Evolutionary conservation across 2,329 filamentous ascomycete genomes (phyloP), one percentile per base, ranked within the genome.

Genomic region (Fusarium keratoplasticum): DNA sequence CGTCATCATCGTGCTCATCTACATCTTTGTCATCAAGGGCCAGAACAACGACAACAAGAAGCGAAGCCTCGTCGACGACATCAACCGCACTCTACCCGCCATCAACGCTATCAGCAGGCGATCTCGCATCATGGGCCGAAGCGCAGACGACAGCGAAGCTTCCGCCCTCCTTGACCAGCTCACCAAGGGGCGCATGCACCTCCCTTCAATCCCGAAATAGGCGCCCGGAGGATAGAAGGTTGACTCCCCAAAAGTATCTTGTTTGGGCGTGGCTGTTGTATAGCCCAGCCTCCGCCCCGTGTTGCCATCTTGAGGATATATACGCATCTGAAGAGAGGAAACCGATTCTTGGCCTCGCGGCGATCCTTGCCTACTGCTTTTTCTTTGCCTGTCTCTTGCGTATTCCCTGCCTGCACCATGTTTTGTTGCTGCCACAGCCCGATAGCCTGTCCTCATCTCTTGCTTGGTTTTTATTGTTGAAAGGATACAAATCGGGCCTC

Each of bases 1-100:
- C 52, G 86, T 86, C 47, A 84, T 88, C 61, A 81, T 86, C 55
- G 85, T 90, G 10, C 84, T 87, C 63, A 82, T 87, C 61, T 89
- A 87, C 75, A 77, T 88, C 69, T 81, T 84, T 31, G 81, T 87
- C 69, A 80, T 84, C 67, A 83, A 81, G 72, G 74, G 66, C 47
- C 69, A 73, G 33, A 71, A 69, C 71, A 74, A 68, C 61, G 70
- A 77, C 70, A 80, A 70, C 78, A 80, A 77, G 62, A 82, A 81
- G 75, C 81, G 80, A 78, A 79, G 72, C 66, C 67, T 80, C 29
- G 63, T 82, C 61, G 72, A 77, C 29, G 70, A 70, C 22, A 65
- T 77, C 35, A 67, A 69, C 50, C 50, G 27, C 27, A 65, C 70
- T 38, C 63, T 81, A n/a, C 66, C 73, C 6, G 63, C 80, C 57